Conservation (phyloP, 306 rosid species). For the Malus asiatica region DNA sequence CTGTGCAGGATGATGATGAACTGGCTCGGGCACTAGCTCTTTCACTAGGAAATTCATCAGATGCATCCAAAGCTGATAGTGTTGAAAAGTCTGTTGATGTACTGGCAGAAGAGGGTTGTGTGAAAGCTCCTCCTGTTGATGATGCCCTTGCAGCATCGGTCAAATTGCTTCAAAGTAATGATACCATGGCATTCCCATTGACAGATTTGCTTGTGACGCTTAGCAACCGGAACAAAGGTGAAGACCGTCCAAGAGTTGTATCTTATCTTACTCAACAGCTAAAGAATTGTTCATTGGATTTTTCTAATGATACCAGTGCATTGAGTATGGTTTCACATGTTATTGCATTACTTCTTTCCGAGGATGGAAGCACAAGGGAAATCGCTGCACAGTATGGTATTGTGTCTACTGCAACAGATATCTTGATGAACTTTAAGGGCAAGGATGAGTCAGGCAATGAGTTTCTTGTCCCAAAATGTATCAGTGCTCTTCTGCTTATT, state of each 20-base stretch:
- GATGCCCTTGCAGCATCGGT: constrained; percentile 76
- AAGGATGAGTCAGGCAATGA: constrained; percentile 60
- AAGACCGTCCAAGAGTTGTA: constrained; percentile 72
- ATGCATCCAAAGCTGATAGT: constrained; percentile 68
- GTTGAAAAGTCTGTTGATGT: constrained; percentile 72
- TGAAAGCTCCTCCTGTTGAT: constrained; percentile 84
- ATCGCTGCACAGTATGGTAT: constrained; percentile 82
- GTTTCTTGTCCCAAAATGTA: constrained; percentile 57
- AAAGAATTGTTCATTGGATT: constrained; percentile 76
- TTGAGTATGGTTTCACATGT: constrained; percentile 75
- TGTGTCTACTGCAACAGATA: constrained; percentile 53
- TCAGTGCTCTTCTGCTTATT: constrained; percentile 81
- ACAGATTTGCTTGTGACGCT: constrained; percentile 92
- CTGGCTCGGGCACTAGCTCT: constrained; percentile 93
- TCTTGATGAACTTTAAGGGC: constrained; percentile 60
- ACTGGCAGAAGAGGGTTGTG: constrained; percentile 60
- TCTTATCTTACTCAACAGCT: constrained; percentile 93
- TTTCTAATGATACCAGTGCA: constrained; percentile 59
- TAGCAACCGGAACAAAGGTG: constrained; percentile 83
- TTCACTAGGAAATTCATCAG: constrained; percentile 88
- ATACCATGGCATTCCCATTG: constrained; percentile 76
- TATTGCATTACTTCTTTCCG: constrained; percentile 78
- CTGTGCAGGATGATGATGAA: constrained; percentile 99
- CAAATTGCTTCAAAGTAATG: constrained; percentile 79
- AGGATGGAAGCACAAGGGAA: constrained; percentile 78